phyloP scores from a whole-genome alignment of 2,329 filamentous ascomycete genomes.

The Penicillium sp. region DNA sequence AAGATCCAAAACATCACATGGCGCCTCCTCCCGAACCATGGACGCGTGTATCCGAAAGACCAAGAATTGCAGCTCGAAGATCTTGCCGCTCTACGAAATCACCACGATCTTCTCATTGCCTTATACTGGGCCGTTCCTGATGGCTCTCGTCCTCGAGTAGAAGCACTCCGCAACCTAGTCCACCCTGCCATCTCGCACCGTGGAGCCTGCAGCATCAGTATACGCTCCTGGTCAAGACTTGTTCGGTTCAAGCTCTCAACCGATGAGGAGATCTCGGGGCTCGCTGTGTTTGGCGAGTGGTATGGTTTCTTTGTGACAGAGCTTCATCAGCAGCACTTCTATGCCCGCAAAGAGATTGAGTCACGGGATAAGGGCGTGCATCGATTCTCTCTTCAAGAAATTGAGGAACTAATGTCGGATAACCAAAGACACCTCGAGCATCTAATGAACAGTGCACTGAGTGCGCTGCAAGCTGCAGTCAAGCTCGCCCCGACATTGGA shows the following conservation, averaged over 20 bases:
- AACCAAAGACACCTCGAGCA: constrained; percentile 61
- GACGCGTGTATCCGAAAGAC: constrained; percentile 61
- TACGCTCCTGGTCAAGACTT: constrained; percentile 60
- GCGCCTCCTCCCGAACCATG: constrained; percentile 62
- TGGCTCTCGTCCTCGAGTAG: constrained; percentile 54
- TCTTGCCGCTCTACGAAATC: constrained; percentile 60
- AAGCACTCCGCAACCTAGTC: constrained; percentile 56
- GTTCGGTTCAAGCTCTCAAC: constrained; percentile 59
- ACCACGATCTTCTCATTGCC: constrained; percentile 62
- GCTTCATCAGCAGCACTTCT: constrained; percentile 55
- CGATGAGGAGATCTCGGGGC: constrained; percentile 46
- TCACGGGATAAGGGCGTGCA: constrained; percentile 46
- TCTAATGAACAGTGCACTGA: constrained; percentile 55
- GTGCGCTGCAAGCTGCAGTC: constrained; percentile 53
- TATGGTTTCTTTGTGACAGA: constrained; percentile 55
- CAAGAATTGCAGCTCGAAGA: constrained; percentile 54
- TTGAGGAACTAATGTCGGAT: constrained; percentile 54
- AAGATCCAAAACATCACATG: constrained; percentile 59
- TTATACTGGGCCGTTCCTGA: constrained; percentile 60
- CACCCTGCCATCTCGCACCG: constrained; percentile 59
- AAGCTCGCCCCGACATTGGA: constrained; percentile 42
- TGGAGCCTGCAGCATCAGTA: constrained; percentile 60
- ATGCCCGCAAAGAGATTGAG: constrained; percentile 61
- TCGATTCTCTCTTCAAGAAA: constrained; percentile 47
- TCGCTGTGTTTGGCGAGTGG: constrained; percentile 57